Base-by-base conservation (phyloP, 2,329 filamentous ascomycete genomes). In the Chaetoscypha palmicola region DNA sequence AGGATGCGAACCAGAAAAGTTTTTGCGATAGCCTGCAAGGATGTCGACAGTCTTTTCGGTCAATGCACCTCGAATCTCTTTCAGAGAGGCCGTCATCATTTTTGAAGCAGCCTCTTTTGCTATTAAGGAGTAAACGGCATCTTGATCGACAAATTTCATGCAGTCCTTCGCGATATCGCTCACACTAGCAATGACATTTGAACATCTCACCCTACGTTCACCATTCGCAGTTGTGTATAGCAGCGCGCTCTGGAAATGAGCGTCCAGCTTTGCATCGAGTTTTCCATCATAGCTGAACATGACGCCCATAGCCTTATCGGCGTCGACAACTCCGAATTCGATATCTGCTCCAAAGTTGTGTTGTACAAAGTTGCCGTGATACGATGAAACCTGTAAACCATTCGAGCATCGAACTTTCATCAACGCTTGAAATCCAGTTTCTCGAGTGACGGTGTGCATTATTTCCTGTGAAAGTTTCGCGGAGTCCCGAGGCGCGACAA, bases 361-460 rank as follows among this genome's bases (percentile, higher is more conserved):
- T 61, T 98, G 92, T 39, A 94, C 77, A 62, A 97, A 98, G 67
- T 94, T 95, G 54, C 92, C 92, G 59, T 95, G 88, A 61, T 98
- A 98, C n/a, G 80, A 79, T 12, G 87, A 81, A 12, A 98, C 84
- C 62, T 98, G 92, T 41, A 98, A 72, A 14, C 92, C 92, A 58
- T 95, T 98, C 14, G 90, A 96, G 68, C 92, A 98, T 50, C 92
- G 84, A 46, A 98, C 91, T 71, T 98, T 98, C 87, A 98, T 94
- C 56, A 98, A 71, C 16, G 89, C 89, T 66, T 96, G 91, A 69
- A 87, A 97, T 17, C 92, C 92, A 36, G 91, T 95, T 64, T 96
- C 90, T 50, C 92, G 77, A 2, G 81, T 89, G 22, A 96, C 79
- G 0, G 86, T 81, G 59, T 96, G 91, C 54, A 81, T 79, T 52